These are phyloP conservation scores for Leccinum incarnatum DNA, from an alignment of 768 basidiomycete species.

Conservation along the genomic window DNA sequence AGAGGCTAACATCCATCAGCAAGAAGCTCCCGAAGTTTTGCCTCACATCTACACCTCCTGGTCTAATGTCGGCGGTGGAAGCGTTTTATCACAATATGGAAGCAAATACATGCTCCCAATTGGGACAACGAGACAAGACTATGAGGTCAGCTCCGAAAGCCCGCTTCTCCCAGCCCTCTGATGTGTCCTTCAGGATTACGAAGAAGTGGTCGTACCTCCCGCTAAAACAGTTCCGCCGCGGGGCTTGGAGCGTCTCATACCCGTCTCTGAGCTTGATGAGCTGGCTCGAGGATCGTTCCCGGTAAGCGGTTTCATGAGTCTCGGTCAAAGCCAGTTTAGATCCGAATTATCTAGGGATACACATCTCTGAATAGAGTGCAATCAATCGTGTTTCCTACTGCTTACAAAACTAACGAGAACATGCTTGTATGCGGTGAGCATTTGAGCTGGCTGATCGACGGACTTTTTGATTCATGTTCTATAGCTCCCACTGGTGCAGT, in stretches of 20 bases:
- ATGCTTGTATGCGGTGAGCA: slow-evolving; percentile 61
- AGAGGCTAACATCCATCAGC: slow-evolving; percentile 34
- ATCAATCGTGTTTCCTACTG: slow-evolving; percentile 90
- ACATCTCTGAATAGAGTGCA: slow-evolving; percentile 88
- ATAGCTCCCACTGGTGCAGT: slow-evolving; percentile 97
- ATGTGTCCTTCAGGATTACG: slow-evolving; percentile 59
- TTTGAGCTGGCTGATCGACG: neutral
- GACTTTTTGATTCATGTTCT: neutral
- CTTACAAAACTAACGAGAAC: slow-evolving; percentile 95
- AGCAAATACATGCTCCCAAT: slow-evolving; percentile 78
- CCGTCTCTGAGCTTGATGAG: slow-evolving; percentile 69
- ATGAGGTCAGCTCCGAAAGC: slow-evolving; percentile 51
- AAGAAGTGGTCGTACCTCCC: slow-evolving; percentile 90
- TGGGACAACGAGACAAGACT: slow-evolving; percentile 66
- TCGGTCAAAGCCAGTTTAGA: neutral
- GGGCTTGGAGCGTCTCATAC: slow-evolving; percentile 64
- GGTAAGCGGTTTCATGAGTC: slow-evolving; percentile 40
- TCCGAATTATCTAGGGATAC: slow-evolving; percentile 61
- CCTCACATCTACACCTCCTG: slow-evolving; percentile 89
- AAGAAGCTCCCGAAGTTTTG: slow-evolving; percentile 55
- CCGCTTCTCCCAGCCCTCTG: slow-evolving; percentile 2
- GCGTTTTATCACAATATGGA: slow-evolving; percentile 64
- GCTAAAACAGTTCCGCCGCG: slow-evolving; percentile 74
- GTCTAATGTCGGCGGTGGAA: slow-evolving; percentile 53
- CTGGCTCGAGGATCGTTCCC: slow-evolving; percentile 82